Evolutionary conservation across 352 stramenopile genomes (phyloP), one percentile per base, ranked within the genome.

Genomic region (Phytophthora multivora): DNA sequence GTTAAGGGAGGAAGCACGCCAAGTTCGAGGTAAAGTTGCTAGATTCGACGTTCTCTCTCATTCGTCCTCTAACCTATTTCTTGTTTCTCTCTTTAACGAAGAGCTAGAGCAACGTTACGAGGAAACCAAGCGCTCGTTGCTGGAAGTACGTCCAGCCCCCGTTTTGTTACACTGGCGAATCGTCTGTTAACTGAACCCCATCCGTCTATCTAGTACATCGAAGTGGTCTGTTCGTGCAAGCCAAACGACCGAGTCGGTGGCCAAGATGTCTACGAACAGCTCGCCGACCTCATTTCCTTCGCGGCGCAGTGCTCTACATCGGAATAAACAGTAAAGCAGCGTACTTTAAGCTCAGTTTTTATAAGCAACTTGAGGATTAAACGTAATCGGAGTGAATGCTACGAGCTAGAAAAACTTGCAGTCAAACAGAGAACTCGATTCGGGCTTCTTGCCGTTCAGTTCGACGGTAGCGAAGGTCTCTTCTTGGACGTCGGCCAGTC

Each of bases 241-340:
- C 76, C 73, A 7, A 77, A 73, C 31, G 79, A 89, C 36, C 76
- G 78, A 39, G 53, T 63, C 0, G 69, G 63, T 0, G 63, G 65
- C 4, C 61, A 75, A 4, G 79, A 88, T 45, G 66, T 72, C n/a
- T 88, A 88, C 47, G 79, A 89, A n/a, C 75, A 79, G 38, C 68
- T 89, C 1, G 53, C 79, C 2, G 71, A 87, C 28, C 61, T 91
- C 5, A 53, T 83, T 36, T 62, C 56, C 1, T 86, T 83, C 31
- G 71, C 71, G 16, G 41, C 55, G 26, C 63, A 76, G 36, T 86
- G 74, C 55, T 31, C 18, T 40, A 2, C 26, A 15, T 18, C 50
- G 18, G 36, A 49, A 21, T 58, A 49, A 19, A 41, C 23, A 33
- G 28, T 30, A 10, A 30, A 30, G 5, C 26, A 30, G 26, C 26